Base-by-base conservation (phyloP, 495 filamentous ascomycete species). In the Aspergillus carlsbadensis region DNA sequence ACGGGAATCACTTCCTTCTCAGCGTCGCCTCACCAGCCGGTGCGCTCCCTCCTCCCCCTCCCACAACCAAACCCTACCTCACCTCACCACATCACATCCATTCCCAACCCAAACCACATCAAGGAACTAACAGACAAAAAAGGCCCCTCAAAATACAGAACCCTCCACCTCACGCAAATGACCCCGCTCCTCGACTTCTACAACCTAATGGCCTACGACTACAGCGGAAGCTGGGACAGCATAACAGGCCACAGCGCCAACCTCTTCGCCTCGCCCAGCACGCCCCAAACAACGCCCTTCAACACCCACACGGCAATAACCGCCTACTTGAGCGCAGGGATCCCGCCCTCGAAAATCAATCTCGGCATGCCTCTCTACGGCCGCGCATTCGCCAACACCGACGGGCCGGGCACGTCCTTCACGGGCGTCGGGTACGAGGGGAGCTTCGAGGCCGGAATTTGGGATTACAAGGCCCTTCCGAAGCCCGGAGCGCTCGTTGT, bases 361-460 rank as follows among this genome's bases (percentile, higher is more conserved):
- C 74, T 96, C 13, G 92, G 93, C 29, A 82, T 96, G 76, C 92
- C 92, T 0, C 77, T 97, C 8, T 96, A 96, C 66, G 93, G 92
- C 6, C 88, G 91, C 21, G 79, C 86, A 10, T 97, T 96, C 64
- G 67, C 78, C 44, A 72, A 81, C 46, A 96, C 92, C 5, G 70
- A 78, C 13, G 91, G 93, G 0, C 80, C 84, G 0, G 92, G 92
- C 1, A 65, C 78, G 35, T 71, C 81, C 10, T 97, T 81, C 71
- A 77, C 65, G 44, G 88, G 90, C 18, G 77, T 87, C 33, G 91
- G 92, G 1, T 66, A 77, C 66, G 44, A 57, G 54, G 75, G 75
- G 13, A 81, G 80, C 29, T 89, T 84, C 74, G 88, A 96, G 72
- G 78, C 82, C 6, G 92, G 92, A 0, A 77, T 93, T 0, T 96